Conservation (phyloP, 2,329 filamentous ascomycete genomes). For the Neocucurbitaria cava region DNA sequence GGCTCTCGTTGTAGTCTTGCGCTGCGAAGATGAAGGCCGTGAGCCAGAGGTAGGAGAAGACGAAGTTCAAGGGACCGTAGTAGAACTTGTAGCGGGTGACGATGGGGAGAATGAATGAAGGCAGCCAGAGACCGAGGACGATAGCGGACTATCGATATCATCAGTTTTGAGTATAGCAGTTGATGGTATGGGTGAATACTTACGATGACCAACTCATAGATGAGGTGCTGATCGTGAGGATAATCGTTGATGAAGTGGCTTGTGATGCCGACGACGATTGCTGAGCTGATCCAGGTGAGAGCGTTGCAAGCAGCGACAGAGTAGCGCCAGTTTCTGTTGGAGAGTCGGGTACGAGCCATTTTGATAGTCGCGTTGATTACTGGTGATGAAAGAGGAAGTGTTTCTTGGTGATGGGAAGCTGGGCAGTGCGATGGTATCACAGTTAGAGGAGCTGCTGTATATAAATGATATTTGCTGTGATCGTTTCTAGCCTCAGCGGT, state of each 20-base stretch:
- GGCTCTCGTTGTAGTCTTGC: slow-evolving; percentile 51
- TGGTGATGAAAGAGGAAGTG: background rate
- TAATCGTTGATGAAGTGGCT: slow-evolving; percentile 49
- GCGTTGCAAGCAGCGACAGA: slow-evolving; percentile 18
- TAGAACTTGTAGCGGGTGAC: slow-evolving; percentile 46
- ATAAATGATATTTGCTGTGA: slow-evolving; percentile 1
- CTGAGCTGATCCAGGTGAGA: slow-evolving; percentile 49
- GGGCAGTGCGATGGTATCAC: slow-evolving; percentile 5
- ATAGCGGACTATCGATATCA: slow-evolving; percentile 55
- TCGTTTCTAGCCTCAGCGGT: background rate
- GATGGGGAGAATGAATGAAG: slow-evolving; percentile 48
- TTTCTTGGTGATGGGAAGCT: background rate
- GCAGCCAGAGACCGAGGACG: slow-evolving; percentile 47
- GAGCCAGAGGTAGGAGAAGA: slow-evolving; percentile 59
- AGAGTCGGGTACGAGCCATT: slow-evolving; percentile 11
- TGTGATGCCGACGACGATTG: slow-evolving; percentile 52
- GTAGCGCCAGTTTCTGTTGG: slow-evolving; percentile 2
- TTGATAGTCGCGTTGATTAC: slow-evolving; percentile 1
- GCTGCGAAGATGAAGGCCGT: slow-evolving; percentile 57
- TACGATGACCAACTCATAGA: slow-evolving; percentile 52
- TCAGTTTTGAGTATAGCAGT: background rate
- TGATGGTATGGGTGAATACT: slow-evolving; percentile 24
- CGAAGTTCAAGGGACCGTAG: slow-evolving; percentile 51
- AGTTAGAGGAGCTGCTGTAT: slow-evolving; percentile 13
- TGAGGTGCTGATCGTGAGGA: slow-evolving; percentile 43